phyloP scores from a whole-genome alignment of 169 alveolate species.

The Eimeria sp. region DNA sequence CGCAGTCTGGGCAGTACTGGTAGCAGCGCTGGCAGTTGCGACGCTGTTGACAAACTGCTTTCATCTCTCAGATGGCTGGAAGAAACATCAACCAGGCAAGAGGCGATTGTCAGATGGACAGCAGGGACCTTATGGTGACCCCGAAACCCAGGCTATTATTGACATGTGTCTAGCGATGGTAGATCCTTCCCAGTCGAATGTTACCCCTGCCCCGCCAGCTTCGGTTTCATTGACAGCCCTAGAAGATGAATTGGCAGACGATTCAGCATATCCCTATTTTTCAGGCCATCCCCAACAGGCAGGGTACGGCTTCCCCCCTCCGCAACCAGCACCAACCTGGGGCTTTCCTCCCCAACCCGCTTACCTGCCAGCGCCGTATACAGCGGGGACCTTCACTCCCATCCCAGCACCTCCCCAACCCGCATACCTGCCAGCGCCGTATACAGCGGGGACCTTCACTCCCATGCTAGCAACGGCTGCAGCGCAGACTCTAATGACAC shows the following conservation, averaged over 20 bases:
- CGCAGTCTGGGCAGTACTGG: neutral
- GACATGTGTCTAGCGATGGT: constrained; percentile 14
- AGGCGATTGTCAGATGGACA: neutral
- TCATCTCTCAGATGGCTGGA: neutral
- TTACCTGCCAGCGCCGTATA: no score
- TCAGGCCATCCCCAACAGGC: neutral
- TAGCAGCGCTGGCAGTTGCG: constrained; percentile 14
- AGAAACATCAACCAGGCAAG: neutral
- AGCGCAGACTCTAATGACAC: neutral
- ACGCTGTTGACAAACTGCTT: neutral
- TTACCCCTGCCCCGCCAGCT: neutral
- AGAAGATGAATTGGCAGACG: neutral
- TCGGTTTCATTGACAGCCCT: neutral
- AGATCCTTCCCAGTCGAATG: neutral
- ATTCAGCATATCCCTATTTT: neutral
- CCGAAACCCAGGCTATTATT: neutral
- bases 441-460: no score
- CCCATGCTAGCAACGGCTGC: neutral
- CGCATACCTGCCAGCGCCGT: no score
- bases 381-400: no score
- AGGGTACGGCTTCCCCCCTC: neutral
- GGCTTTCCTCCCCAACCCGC: neutral
- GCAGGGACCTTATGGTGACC: neutral
- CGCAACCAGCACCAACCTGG: neutral
- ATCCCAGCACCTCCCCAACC: neutral